phyloP scores from a whole-genome alignment of 768 basidiomycete genomes.

The Aureoboletus auriporus region DNA sequence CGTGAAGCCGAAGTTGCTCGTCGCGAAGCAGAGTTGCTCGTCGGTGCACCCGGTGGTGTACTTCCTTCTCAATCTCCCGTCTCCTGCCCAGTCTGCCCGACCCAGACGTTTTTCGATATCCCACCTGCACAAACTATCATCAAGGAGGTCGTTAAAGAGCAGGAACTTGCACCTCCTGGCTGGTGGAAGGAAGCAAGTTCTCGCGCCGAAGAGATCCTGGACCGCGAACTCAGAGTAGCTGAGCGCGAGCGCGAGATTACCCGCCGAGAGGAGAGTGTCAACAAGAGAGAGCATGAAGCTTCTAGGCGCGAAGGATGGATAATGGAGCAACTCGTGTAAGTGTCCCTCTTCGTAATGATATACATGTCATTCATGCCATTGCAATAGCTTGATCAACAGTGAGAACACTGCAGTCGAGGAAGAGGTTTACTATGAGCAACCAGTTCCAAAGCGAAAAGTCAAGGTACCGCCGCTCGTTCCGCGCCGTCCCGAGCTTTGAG shows the following conservation, averaged over 20 bases:
- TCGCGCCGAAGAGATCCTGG: conserved; percentile 77
- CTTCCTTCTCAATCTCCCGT: conserved; percentile 50
- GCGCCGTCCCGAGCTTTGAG: conserved; percentile 92
- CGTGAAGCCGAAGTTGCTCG: conserved; percentile 88
- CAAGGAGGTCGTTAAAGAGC: conserved; percentile 84
- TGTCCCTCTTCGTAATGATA: conserved; percentile 1
- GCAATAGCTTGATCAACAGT: conserved; percentile 61
- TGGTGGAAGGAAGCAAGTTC: conserved; percentile 67
- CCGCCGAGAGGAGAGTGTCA: conserved; percentile 80
- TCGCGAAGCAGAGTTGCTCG: conserved; percentile 81
- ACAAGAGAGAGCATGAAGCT: conserved; percentile 83
- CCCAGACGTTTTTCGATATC: conserved; percentile 53
- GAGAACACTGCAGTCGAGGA: conserved; percentile 70
- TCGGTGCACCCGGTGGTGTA: conserved; percentile 80
- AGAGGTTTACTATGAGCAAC: conserved; percentile 75
- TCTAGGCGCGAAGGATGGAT: conserved; percentile 87
- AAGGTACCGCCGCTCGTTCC: conserved; percentile 84
- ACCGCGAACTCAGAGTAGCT: conserved; percentile 80
- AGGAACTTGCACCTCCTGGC: conserved; percentile 72
- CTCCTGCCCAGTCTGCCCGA: conserved; percentile 55
- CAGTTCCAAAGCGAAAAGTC: conserved; percentile 68
- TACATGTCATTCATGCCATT: conserved; percentile 5
- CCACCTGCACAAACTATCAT: conserved; percentile 73
- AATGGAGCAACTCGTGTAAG: conserved; percentile 89
- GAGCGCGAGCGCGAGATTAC: conserved; percentile 86